Evolutionary conservation across 768 basidiomycete genomes (phyloP), one percentile per base, ranked within the genome.

Genomic region (Leccinellum albellum): DNA sequence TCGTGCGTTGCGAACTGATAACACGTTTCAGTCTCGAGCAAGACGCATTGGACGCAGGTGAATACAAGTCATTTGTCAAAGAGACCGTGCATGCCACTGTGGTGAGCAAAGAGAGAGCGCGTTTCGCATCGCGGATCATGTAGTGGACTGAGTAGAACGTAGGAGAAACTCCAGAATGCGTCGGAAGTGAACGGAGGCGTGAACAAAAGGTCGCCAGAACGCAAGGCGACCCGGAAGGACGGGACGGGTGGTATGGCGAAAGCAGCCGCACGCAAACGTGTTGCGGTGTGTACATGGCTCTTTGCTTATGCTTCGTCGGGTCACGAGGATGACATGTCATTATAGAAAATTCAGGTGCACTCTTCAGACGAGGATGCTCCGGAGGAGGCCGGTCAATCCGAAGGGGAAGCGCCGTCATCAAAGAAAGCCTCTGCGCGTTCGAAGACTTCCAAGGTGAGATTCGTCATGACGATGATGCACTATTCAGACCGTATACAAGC

Each of bases 1-100:
- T 78, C 13, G 74, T 87, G 24, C 79, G 86, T 13, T 67, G 72
- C 54, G 64, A 74, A n/a, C 52, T 87, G 1, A 86, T 86, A 68
- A 62, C 71, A 24, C 61, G 74, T 23, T 73, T 85, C 45, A 56
- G 61, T 4, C 66, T 88, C n/a, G 73, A 76, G 9, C 60, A 70
- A 6, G 82, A 80, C 0, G 64, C 72, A 3, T 68, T 88, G 40
- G 76, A 79, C 28, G 62, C 57, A 26, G 65, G 71, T 20, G 71
- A 77, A 49, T 82, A 78, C 69, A 87, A 79, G 64, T 56, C 61
- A 15, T 64, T 73, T 3, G 65, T 89, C 24, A 85, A 82, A 60
- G 58, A 64, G 10, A 55, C 55, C 12, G 61, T 66, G 33, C 54
- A 57, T 51, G 53, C 55, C 1, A 59, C 57, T 23, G 31, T 68